Conservation (phyloP, 345 rosid genomes). For the Linum usitatissimum region DNA sequence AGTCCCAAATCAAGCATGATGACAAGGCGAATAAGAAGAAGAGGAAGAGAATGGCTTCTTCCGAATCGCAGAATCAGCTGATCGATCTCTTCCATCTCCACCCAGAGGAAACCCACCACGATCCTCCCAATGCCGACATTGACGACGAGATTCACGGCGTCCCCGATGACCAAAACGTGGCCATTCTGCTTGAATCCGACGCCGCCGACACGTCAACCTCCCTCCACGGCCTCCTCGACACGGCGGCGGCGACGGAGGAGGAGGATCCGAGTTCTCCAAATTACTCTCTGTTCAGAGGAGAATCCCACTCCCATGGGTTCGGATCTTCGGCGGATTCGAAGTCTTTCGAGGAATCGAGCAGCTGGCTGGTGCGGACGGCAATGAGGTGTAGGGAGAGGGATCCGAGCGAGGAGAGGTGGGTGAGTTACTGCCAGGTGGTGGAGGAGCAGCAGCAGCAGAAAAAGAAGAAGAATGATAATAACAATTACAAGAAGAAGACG, state of each 20-base stretch:
- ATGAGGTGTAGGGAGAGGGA: constrained; percentile 53
- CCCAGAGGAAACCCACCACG: constrained; percentile 18
- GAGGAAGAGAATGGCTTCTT: neutral
- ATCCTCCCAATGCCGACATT: neutral
- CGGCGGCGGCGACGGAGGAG: constrained; percentile 17
- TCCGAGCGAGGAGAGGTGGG: constrained; percentile 67
- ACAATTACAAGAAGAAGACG: neutral
- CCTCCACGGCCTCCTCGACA: constrained; percentile 49
- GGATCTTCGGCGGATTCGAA: constrained; percentile 3
- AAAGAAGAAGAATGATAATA: neutral
- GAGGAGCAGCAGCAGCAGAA: constrained; percentile 18
- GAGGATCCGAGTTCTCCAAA: neutral
- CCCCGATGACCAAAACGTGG: constrained; percentile 25
- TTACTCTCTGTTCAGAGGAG: neutral
- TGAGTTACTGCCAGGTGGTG: constrained; percentile 65
- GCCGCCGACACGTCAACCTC: constrained; percentile 40
- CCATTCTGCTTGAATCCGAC: constrained; percentile 39
- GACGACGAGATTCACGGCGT: neutral
- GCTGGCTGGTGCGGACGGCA: constrained; percentile 44
- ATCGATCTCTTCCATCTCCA: constrained; percentile 35
- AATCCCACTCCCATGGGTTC: neutral
- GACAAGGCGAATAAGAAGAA: neutral
- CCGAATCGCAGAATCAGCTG: constrained; percentile 13
- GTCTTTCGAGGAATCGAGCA: constrained; percentile 8
- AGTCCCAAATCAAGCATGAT: no score